phyloP scores from a whole-genome alignment of 306 rosid species.

The Amphicarpaea edgeworthii region DNA sequence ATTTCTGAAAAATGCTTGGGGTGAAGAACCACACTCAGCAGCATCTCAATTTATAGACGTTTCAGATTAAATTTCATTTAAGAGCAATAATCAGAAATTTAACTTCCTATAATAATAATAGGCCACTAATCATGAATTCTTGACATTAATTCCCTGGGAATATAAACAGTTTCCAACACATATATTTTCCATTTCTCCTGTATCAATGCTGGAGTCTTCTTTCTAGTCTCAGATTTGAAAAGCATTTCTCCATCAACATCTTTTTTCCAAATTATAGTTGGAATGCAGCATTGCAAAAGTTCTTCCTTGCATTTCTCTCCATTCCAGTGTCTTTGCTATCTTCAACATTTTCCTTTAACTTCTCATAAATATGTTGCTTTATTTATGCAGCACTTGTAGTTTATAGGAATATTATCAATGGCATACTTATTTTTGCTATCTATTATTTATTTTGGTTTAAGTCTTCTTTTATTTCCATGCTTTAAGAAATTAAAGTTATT shows the following conservation, averaged over 20 bases:
- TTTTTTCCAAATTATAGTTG: background rate
- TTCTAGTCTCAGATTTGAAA: constrained; percentile 1
- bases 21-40: background rate
- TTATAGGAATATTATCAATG: constrained; percentile 6
- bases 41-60: too few species aligned
- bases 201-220: constrained; percentile 2
- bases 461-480: constrained; percentile 26
- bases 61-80: background rate
- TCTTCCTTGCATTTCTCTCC: constrained; percentile 4
- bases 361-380: background rate
- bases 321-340: background rate
- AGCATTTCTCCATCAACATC: background rate
- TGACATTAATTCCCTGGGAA: background rate
- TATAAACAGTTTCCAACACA: background rate
- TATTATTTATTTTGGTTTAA: background rate
- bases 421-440: constrained; percentile 1
- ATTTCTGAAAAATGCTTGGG: background rate
- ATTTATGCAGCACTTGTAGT: constrained; percentile 23
- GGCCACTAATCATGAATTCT: background rate
- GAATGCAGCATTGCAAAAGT: constrained; percentile 23
- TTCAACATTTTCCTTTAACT: background rate
- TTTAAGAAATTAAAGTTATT: constrained; percentile 13
- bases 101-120: background rate
- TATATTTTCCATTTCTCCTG: background rate
- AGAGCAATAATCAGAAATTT: background rate